A percentile compares a stretch with the other conserved stretches of the same genome.
Conservation (phyloP, 805 yeast species). For the Wickerhamiella parazyma region DNA sequence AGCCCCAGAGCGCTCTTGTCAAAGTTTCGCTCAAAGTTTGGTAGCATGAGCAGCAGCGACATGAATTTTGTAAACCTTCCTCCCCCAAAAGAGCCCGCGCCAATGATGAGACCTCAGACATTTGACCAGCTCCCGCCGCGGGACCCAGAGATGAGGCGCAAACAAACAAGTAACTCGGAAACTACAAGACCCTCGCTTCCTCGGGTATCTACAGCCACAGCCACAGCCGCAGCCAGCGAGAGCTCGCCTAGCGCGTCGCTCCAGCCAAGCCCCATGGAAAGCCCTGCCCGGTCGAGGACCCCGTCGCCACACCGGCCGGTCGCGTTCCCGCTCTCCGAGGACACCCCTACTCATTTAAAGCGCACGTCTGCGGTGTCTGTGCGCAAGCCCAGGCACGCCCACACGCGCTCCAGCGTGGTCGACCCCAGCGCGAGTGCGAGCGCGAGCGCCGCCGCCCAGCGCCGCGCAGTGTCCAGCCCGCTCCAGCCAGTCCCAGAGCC, state of each 20-base stretch:
- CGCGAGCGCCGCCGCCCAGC: not conserved
- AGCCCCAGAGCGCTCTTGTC: not conserved
- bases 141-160: not conserved
- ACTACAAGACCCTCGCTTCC: too few species aligned
- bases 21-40: not conserved
- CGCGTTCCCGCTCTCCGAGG: not conserved
- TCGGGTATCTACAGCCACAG: too few species aligned
- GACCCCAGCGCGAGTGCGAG: not conserved
- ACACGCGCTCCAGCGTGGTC: not conserved
- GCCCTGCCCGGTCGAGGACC: not conserved
- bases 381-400: not conserved
- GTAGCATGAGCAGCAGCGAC: not conserved
- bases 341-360: not conserved
- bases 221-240: too few species aligned
- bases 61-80: not conserved
- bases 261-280: too few species aligned
- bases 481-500: constrained; percentile 12
- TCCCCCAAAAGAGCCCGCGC: not conserved
- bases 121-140: not conserved
- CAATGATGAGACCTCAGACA: not conserved
- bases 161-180: not conserved
- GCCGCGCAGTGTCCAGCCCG: not conserved
- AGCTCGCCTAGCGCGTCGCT: too few species aligned
- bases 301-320: not conserved
- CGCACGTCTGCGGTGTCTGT: not conserved